phyloP scores from a whole-genome alignment of 805 yeast genomes.

The Starmerella apicola region DNA sequence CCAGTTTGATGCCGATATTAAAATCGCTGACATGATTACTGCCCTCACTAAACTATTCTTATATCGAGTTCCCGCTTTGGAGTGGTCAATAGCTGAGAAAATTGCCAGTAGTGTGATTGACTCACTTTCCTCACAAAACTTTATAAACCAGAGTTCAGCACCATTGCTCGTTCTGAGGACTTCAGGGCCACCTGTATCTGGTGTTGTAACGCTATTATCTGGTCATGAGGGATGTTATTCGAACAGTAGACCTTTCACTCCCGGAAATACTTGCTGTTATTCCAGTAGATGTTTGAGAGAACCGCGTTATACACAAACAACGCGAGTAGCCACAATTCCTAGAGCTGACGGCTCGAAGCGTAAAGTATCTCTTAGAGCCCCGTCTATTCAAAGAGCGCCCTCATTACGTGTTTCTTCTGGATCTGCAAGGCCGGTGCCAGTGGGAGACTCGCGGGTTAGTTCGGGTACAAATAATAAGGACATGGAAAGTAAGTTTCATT shows the following conservation, averaged over 20 bases:
- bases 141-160: constrained; percentile 16
- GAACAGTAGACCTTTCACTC: constrained; percentile 4
- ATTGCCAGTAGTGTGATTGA: constrained; percentile 22
- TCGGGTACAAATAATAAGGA: not conserved
- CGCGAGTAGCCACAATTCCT: too few species aligned
- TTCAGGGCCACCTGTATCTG: constrained; percentile 18
- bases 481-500: too few species aligned
- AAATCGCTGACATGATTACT: constrained; percentile 3
- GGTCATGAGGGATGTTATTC: constrained; percentile 25
- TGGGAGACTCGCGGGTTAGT: not conserved
- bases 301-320: too few species aligned
- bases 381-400: too few species aligned
- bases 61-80: constrained; percentile 22
- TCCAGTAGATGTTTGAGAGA: constrained; percentile 22
- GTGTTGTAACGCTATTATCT: constrained; percentile 31
- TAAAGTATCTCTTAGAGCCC: too few species aligned
- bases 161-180: constrained; percentile 10
- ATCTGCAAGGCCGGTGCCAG: not conserved
- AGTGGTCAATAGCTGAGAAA: constrained; percentile 25
- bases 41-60: constrained; percentile 19
- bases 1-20: constrained; percentile 16
- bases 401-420: too few species aligned
- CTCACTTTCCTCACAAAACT: constrained; percentile 20
- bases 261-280: constrained; percentile 21
- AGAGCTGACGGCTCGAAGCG: too few species aligned